These are phyloP conservation scores for Crithidia sp. DNA, from an alignment of 208 protist genomes.

Conservation along the genomic window DNA sequence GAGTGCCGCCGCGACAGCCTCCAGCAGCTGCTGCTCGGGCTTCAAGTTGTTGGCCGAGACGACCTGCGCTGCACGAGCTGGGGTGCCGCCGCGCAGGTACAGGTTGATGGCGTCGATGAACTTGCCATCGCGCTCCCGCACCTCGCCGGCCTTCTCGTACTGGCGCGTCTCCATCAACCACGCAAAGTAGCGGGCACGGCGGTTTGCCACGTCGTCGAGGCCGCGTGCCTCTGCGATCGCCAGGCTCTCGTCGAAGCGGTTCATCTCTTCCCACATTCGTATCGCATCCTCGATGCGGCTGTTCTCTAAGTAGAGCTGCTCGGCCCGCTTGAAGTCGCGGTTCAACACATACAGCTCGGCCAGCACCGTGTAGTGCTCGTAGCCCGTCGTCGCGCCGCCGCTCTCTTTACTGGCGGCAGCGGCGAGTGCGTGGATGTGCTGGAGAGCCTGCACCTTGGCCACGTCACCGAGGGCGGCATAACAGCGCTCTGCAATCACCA, in stretches of 20 bases:
- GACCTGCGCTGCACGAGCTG: conserved; percentile 92
- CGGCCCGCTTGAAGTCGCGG: conserved; percentile 93
- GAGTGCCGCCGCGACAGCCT: conserved; percentile 94
- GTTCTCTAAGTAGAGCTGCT: conserved; percentile 95
- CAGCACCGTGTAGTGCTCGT: conserved; percentile 92
- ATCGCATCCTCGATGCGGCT: conserved; percentile 94
- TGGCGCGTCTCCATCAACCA: conserved; percentile 96
- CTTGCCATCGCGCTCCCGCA: conserved; percentile 95
- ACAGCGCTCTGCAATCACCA: conserved; percentile 95
- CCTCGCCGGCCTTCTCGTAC: conserved; percentile 95
- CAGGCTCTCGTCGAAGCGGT: conserved; percentile 93
- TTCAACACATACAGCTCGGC: conserved; percentile 91
- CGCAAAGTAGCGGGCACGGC: conserved; percentile 91
- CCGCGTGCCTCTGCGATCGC: conserved; percentile 84
- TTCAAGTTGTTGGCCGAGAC: conserved; percentile 86
- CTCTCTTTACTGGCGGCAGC: conserved; percentile 58
- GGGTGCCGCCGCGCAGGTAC: conserved; percentile 95
- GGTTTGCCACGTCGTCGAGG: conserved; percentile 86
- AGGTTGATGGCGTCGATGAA: conserved; percentile 96
- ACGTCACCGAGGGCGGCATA: conserved; percentile 96
- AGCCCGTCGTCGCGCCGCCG: conserved; percentile 70
- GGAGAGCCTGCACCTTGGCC: conserved; percentile 91
- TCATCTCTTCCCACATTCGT: conserved; percentile 96
- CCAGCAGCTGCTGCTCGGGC: conserved; percentile 90
- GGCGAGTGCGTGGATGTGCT: conserved; percentile 88